Evolutionary conservation across 129 eudicot genomes (phyloP).

Genomic region (Deinandra increscens): DNA sequence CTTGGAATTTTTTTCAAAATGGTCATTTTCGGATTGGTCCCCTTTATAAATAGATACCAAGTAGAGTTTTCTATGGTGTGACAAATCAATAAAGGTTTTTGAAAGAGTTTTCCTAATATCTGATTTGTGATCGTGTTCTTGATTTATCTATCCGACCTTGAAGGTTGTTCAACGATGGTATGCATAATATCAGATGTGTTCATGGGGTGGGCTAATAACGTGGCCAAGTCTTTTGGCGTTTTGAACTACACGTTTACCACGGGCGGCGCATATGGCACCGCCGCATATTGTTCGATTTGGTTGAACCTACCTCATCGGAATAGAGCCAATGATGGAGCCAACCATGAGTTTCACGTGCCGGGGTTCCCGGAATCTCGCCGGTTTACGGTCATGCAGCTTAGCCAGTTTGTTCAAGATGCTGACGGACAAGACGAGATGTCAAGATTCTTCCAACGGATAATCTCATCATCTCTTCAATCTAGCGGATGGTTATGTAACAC

Average conservation of each 20-base stretch:
- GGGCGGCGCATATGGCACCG: slow-evolving; percentile 77
- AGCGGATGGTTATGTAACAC: slow-evolving; percentile 64
- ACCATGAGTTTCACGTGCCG: neutral
- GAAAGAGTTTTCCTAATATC: no score
- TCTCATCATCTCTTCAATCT: slow-evolving; percentile 34
- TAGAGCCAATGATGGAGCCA: neutral
- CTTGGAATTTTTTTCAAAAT: no score
- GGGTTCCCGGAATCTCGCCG: neutral
- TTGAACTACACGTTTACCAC: slow-evolving; percentile 50
- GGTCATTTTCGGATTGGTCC: no score
- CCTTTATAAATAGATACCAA: no score
- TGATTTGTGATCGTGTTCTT: no score
- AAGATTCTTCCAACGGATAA: slow-evolving; percentile 44
- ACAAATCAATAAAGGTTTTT: no score
- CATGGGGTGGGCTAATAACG: slow-evolving; percentile 63
- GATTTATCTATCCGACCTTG: no score
- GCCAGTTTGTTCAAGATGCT: neutral
- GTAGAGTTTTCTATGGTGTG: no score
- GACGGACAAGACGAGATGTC: slow-evolving; percentile 69
- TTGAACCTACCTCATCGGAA: neutral
- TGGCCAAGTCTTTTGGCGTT: slow-evolving; percentile 37
- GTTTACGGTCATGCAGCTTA: neutral
- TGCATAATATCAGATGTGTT: slow-evolving; percentile 70
- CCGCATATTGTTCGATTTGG: slow-evolving; percentile 57
- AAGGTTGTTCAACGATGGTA: slow-evolving; percentile 34